Evolutionary conservation across 805 yeast genomes (phyloP).

Genomic region (Cyberlindnera nakhonratchasimensis): DNA sequence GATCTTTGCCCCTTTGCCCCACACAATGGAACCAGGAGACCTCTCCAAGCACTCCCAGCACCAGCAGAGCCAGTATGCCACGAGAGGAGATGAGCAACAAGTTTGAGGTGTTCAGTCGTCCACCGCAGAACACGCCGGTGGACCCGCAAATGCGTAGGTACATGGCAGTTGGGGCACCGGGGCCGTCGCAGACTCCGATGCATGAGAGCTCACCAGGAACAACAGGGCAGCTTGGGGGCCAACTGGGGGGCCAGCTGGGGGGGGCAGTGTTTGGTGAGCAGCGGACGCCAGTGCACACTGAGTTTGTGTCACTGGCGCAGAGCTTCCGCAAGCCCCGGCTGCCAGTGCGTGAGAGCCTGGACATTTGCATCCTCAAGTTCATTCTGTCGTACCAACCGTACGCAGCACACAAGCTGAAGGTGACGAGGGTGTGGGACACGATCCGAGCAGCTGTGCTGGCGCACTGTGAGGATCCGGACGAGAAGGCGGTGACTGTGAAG

Average conservation of each 20-base stretch:
- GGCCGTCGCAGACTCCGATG: too few relatives aligned
- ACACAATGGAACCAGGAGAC: too few relatives aligned
- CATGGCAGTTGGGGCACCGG: too few relatives aligned
- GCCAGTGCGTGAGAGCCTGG: neutral
- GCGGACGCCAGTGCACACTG: too few relatives aligned
- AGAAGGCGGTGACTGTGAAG: neutral
- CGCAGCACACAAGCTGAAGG: neutral
- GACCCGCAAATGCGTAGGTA: conserved; percentile 5
- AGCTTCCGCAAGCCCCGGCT: neutral
- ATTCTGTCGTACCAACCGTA: conserved; percentile 3
- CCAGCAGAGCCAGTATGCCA: too few relatives aligned
- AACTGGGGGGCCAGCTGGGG: too few relatives aligned
- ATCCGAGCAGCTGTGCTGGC: neutral
- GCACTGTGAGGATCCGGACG: neutral
- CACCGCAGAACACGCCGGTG: conserved; percentile 12
- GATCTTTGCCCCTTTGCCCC: too few relatives aligned
- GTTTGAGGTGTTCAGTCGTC: conserved; percentile 1
- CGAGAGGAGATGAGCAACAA: neutral
- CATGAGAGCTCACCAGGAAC: too few relatives aligned
- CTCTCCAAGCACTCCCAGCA: too few relatives aligned
- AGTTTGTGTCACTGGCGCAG: neutral
- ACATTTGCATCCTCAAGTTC: neutral
- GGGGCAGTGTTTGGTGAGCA: too few relatives aligned
- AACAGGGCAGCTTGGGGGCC: too few relatives aligned
- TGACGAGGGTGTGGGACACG: neutral